Evolutionary conservation across 805 yeast genomes (phyloP).

Genomic region (Candida ponderosae): DNA sequence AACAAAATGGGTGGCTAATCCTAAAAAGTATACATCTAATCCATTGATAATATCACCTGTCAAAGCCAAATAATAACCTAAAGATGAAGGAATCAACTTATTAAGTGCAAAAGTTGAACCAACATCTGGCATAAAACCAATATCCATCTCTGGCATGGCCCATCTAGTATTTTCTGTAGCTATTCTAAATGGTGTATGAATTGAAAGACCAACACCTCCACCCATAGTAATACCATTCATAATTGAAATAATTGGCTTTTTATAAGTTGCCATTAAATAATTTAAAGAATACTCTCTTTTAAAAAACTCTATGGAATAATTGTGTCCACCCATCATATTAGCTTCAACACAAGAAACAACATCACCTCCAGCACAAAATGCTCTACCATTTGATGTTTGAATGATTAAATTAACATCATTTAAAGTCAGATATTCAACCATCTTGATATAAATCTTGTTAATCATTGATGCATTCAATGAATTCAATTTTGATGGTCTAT

Average conservation of each 20-base stretch:
- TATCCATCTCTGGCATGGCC: conserved; percentile 98
- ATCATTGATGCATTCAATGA: conserved; percentile 79
- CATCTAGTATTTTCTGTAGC: conserved; percentile 87
- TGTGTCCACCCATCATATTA: conserved; percentile 39
- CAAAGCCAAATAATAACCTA: conserved; percentile 80
- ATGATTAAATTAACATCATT: conserved; percentile 56
- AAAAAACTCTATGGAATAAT: conserved; percentile 58
- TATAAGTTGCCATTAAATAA: conserved; percentile 70
- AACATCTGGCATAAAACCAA: conserved; percentile 94
- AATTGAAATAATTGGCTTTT: conserved; percentile 79
- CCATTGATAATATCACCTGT: conserved; percentile 80
- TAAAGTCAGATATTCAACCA: conserved; percentile 70
- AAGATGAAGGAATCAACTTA: conserved; percentile 60
- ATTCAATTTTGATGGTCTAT: conserved; percentile 78
- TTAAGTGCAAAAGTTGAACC: conserved; percentile 90
- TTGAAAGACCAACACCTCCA: conserved; percentile 90
- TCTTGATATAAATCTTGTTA: conserved; percentile 58
- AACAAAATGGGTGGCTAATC: conserved; percentile 87
- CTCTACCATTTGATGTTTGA: conserved; percentile 49
- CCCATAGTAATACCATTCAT: conserved; percentile 97
- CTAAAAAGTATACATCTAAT: conserved; percentile 71
- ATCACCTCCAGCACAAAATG: conserved; percentile 96
- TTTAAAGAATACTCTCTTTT: conserved; percentile 75
- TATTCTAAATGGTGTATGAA: conserved; percentile 86
- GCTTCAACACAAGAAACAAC: conserved; percentile 70